phyloP scores from a whole-genome alignment of 192 early-diverging fungal genomes.

The Coemansia sp. region DNA sequence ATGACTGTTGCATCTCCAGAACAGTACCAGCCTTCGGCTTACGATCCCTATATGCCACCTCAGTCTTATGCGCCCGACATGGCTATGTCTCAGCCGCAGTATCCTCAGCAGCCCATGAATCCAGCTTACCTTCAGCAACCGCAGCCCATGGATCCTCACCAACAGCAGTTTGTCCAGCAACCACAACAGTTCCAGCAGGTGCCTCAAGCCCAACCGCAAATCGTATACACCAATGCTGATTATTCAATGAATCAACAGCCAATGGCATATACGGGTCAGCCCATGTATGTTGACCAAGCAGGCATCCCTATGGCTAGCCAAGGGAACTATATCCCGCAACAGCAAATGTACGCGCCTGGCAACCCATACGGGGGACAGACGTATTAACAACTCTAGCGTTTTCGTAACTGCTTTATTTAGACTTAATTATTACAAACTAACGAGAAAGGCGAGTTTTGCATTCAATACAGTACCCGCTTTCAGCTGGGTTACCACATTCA shows the following conservation, averaged over 20 bases:
- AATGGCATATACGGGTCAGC: not conserved
- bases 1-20: constrained; percentile 7
- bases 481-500: constrained; percentile 28
- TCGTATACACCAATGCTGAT: constrained; percentile 21
- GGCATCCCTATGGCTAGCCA: constrained; percentile 5
- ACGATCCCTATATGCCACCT: constrained; percentile 8
- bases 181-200: constrained; percentile 7
- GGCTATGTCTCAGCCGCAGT: constrained; percentile 17
- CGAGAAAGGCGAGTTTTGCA: constrained; percentile 18
- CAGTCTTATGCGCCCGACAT: constrained; percentile 20
- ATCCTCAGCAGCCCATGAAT: not conserved
- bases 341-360: constrained; percentile 44
- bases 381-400: constrained; percentile 2
- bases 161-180: constrained; percentile 10
- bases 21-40: constrained; percentile 5
- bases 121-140: not conserved
- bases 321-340: constrained; percentile 16
- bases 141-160: constrained; percentile 15
- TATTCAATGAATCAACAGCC: constrained; percentile 23
- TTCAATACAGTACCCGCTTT: constrained; percentile 21
- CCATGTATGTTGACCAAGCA: not conserved
- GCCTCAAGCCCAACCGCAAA: constrained; percentile 4
- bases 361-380: constrained; percentile 25
- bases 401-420: too few relatives aligned
- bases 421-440: not conserved